A percentile compares a stretch with the other conserved stretches of the same genome.
phyloP scores from a whole-genome alignment of 805 yeast genomes.

The Candida krabiensis region DNA sequence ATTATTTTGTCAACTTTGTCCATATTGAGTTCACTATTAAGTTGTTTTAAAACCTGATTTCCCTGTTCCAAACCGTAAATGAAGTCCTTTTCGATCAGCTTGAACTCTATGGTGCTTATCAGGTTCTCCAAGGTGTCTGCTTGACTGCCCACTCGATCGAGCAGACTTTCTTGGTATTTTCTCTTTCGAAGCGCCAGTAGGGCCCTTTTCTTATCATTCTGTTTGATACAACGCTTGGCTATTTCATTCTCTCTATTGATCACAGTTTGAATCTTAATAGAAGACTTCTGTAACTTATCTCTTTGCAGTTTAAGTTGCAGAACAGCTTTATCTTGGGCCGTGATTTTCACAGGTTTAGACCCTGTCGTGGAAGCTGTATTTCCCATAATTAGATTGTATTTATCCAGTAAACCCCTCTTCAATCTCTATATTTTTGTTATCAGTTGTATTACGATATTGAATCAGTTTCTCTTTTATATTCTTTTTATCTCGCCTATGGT shows the following conservation, averaged over 20 bases:
- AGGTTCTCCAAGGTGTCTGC: slow-evolving; percentile 76
- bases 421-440: background rate
- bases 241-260: slow-evolving; percentile 60
- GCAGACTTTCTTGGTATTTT: slow-evolving; percentile 77
- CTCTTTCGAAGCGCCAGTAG: slow-evolving; percentile 69
- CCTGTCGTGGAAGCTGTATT: slow-evolving; percentile 24
- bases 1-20: slow-evolving; percentile 78
- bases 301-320: slow-evolving; percentile 85
- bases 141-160: slow-evolving; percentile 73
- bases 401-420: background rate
- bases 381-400: slow-evolving; percentile 28
- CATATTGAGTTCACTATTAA: slow-evolving; percentile 76
- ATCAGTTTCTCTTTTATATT: too few species aligned
- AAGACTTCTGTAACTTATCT: slow-evolving; percentile 78
- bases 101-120: slow-evolving; percentile 81
- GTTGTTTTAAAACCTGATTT: slow-evolving; percentile 66
- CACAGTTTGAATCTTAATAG: slow-evolving; percentile 54
- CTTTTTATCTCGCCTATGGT: too few species aligned
- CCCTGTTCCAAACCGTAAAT: slow-evolving; percentile 80
- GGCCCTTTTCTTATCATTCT: slow-evolving; percentile 60
- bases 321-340: slow-evolving; percentile 83
- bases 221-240: slow-evolving; percentile 54
- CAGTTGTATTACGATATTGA: too few species aligned
- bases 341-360: slow-evolving; percentile 57
- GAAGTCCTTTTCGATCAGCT: slow-evolving; percentile 84